Evolutionary conservation across 495 filamentous ascomycete genomes (phyloP).

Genomic region (Penicillium angulare): DNA sequence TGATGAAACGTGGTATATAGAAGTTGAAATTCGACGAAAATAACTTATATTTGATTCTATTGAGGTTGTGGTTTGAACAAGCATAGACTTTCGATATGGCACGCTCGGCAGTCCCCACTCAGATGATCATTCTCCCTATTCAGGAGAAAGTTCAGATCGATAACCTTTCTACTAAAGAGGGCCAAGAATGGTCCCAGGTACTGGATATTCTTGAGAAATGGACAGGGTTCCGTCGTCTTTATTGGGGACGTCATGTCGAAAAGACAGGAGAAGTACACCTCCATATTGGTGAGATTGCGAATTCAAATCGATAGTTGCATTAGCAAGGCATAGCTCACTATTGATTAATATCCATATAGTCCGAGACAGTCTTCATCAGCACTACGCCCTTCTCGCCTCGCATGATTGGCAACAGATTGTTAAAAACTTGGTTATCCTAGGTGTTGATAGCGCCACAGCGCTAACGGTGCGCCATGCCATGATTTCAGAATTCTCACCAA

Average conservation of each 20-base stretch:
- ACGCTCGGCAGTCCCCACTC: conserved; percentile 25
- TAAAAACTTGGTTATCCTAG: conserved; percentile 3
- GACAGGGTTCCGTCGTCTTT: conserved; percentile 16
- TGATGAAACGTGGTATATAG: background rate
- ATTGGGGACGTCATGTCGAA: conserved; percentile 26
- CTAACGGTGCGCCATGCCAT: conserved; percentile 23
- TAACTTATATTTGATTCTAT: background rate
- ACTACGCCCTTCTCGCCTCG: conserved; percentile 22
- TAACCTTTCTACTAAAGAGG: conserved; percentile 10
- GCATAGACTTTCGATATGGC: conserved; percentile 5
- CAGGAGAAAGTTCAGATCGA: conserved; percentile 18
- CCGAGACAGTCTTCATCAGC: conserved; percentile 16
- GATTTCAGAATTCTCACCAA: conserved; percentile 19
- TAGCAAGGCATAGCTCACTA: background rate
- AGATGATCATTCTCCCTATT: conserved; percentile 28
- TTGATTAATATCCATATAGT: too few species aligned
- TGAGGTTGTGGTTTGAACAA: background rate
- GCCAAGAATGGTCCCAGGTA: conserved; percentile 19
- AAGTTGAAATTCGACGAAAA: background rate
- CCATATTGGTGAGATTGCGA: conserved; percentile 15
- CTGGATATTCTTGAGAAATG: conserved; percentile 17
- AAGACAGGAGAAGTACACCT: conserved; percentile 17
- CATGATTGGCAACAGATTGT: conserved; percentile 18
- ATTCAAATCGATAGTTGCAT: background rate
- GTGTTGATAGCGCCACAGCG: conserved; percentile 6